Base-by-base conservation (phyloP, 805 yeast species). In the Kregervanrija fluxuum region DNA sequence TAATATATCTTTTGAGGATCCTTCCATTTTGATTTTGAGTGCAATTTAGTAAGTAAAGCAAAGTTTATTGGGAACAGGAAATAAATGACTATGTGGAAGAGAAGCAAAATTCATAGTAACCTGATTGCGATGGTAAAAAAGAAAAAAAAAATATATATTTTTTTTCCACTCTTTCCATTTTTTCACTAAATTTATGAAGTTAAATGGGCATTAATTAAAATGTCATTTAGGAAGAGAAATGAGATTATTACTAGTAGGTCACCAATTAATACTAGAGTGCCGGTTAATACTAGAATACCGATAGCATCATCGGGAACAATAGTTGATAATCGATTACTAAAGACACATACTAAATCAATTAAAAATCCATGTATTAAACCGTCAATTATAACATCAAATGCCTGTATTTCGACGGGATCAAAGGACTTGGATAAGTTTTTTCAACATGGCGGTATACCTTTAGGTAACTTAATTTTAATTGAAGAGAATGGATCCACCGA, bases 401-500 rank as follows among this genome's bases (percentile, higher is more conserved):
- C 85, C 0, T 77, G 89, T 1, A 72, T 83, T 1, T 86, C 97
- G 1, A 82, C 95, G 0, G 97, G 97, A 1, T 74, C 83, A 17
- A 59, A 71, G 8, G 90, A 87, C 56, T 61, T 91, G 16, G 98
- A 91, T 61, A 77, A 72, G 50, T 63, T 86, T 3, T 59, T 91
- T 42, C 77, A 75, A 1, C 98, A 91, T 61, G 83, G 78, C 45
- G 99, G 99, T 1, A 60, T 90, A 12, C 98, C 98, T 1, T 53
- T 86, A 11, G 95, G 96, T 1, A 64, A 71, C 10, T 73, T 85
- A 5, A 57, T 89, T 34, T 60, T 90, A 11, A 59, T 91, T 4
- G 91, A 87, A 60, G 98, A 91, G 59, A 74, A 77, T 12, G 93
- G 95, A 0, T 82, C 91, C 6, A 91, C 98, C 0, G 97, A 91